Percentiles rank a stretch among this genome's conserved stretches.
Conservation (phyloP, 768 basidiomycete species). For the Scleroderma citrinum region DNA sequence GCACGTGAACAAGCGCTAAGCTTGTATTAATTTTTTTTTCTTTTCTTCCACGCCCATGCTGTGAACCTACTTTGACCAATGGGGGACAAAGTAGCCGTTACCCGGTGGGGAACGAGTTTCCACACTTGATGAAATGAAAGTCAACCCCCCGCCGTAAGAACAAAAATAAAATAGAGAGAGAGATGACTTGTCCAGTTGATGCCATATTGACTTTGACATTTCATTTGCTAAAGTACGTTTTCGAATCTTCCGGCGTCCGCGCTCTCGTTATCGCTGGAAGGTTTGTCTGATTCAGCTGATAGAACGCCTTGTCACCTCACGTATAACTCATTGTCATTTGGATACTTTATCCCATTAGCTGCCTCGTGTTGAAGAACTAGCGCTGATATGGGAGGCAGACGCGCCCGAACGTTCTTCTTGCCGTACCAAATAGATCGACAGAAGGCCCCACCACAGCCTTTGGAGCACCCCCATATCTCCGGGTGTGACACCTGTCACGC, state of each 20-base stretch:
- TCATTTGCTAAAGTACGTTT: background rate
- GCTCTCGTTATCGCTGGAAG: background rate
- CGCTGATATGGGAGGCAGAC: too few relatives aligned
- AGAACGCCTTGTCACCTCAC: background rate
- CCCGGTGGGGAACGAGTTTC: conserved; percentile 17
- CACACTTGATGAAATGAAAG: conserved; percentile 9
- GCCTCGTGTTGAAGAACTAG: too few relatives aligned
- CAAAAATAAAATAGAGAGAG: background rate
- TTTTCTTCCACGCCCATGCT: too few relatives aligned
- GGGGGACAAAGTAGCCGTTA: conserved; percentile 15
- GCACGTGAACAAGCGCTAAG: too few relatives aligned
- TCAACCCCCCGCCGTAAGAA: conserved; percentile 9
- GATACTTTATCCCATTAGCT: background rate
- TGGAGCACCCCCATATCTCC: conserved; percentile 2
- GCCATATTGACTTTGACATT: background rate
- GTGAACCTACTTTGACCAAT: conserved; percentile 5
- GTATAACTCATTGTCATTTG: background rate
- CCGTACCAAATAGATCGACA: conserved; percentile 11
- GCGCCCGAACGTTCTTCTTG: too few relatives aligned
- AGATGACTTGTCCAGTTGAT: background rate
- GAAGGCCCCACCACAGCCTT: conserved; percentile 28
- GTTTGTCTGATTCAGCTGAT: background rate
- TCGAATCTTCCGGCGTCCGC: background rate
- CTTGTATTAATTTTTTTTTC: too few relatives aligned
- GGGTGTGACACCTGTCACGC: conserved; percentile 27